Conservation (phyloP, 352 stramenopile species). For the Saprolegnia diclina region DNA sequence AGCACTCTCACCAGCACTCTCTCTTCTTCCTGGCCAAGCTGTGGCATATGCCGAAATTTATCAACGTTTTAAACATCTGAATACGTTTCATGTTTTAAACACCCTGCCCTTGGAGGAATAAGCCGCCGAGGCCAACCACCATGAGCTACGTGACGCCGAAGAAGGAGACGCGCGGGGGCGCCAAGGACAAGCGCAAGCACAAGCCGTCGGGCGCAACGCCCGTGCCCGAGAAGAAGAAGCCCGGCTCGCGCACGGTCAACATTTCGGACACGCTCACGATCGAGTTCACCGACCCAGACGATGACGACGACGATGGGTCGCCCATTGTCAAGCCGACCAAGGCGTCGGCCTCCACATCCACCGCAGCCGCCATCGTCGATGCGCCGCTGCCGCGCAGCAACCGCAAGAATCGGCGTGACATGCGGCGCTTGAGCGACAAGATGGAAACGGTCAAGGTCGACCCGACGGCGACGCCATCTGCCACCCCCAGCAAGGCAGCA, state of each 20-base stretch:
- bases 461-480: background rate
- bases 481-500: conserved; percentile 2
- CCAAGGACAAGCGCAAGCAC: conserved; percentile 24
- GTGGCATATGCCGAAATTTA: background rate
- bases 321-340: background rate
- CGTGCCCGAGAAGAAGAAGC: conserved; percentile 19
- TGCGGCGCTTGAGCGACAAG: conserved; percentile 13
- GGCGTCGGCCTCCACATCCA: background rate
- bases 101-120: background rate
- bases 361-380: background rate
- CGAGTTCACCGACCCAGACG: conserved; percentile 8
- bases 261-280: conserved; percentile 1
- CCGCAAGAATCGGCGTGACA: conserved; percentile 1
- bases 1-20: no score
- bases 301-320: conserved; percentile 1
- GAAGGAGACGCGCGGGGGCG: conserved; percentile 2
- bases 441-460: conserved; percentile 11
- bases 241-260: background rate
- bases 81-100: background rate
- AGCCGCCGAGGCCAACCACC: background rate
- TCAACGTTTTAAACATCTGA: background rate
- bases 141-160: conserved; percentile 16
- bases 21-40: no score
- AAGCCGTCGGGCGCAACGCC: conserved; percentile 17
- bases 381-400: background rate